Evolutionary conservation across 441 rosid genomes (phyloP).

Genomic region (Euphorbia corollata): DNA sequence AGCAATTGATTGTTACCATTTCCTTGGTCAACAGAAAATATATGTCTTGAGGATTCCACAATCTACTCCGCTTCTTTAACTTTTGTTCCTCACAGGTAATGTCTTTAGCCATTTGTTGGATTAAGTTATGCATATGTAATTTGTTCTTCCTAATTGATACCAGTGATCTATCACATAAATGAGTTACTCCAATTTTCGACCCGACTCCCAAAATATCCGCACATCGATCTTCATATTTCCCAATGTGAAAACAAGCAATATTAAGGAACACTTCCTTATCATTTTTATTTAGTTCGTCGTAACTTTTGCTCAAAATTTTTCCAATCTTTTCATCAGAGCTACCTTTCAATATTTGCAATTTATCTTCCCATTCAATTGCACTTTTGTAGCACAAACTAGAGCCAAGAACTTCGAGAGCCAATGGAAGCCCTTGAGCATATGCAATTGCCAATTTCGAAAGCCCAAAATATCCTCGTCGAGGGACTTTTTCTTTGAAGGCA

Average conservation of each 20-base stretch:
- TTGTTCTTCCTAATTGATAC: no score
- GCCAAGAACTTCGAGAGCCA: conserved; percentile 6
- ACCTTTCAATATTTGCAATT: background rate
- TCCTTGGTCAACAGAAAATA: background rate
- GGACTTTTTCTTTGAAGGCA: background rate
- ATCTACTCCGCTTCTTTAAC: background rate
- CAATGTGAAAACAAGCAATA: no score
- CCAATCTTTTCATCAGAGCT: no score
- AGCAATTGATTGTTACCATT: background rate
- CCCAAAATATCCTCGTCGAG: background rate
- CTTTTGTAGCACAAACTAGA: no score
- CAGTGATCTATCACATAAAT: no score
- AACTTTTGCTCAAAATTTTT: background rate
- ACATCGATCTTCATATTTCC: no score
- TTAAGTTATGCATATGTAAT: conserved; percentile 24
- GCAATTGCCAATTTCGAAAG: background rate
- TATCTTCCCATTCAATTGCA: background rate
- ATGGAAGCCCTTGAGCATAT: background rate
- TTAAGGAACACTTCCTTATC: no score
- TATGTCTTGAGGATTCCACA: background rate
- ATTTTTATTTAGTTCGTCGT: no score
- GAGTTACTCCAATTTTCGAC: no score
- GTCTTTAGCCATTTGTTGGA: background rate
- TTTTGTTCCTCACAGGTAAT: background rate
- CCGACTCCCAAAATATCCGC: no score